Evolutionary conservation across 352 stramenopile species (phyloP).

Genomic region (Aphanomyces invadans): DNA sequence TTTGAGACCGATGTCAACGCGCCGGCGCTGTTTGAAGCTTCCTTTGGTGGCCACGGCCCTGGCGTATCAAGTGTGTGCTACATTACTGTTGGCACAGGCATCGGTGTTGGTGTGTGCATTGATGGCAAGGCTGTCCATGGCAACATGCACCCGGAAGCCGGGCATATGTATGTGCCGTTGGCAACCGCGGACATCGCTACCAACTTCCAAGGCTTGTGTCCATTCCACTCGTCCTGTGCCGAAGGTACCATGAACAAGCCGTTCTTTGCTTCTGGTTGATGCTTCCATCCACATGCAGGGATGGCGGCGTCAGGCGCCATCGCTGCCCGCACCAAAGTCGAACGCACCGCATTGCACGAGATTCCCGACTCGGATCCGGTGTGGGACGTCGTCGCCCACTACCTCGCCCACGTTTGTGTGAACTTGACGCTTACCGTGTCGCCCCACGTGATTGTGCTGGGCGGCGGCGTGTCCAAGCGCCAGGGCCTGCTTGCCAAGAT

Average conservation of each 20-base stretch:
- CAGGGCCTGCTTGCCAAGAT: constrained; percentile 75
- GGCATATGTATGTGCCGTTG: constrained; percentile 67
- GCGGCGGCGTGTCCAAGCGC: constrained; percentile 91
- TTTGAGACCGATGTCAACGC: constrained; percentile 99
- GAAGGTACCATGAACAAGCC: constrained; percentile 63
- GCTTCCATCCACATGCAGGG: no score
- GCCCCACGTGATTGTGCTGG: constrained; percentile 93
- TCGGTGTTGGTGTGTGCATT: constrained; percentile 92
- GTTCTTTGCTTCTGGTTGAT: no score
- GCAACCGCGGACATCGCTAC: constrained; percentile 69
- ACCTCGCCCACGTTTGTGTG: constrained; percentile 91
- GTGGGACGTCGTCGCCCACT: constrained; percentile 93
- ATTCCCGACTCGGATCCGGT: constrained; percentile 84
- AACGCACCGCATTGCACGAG: constrained; percentile 53
- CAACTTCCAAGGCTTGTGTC: constrained; percentile 71
- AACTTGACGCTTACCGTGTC: constrained; percentile 90
- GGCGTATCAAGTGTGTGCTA: constrained; percentile 83
- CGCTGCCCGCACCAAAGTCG: constrained; percentile 73
- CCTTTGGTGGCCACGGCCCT: constrained; percentile 57
- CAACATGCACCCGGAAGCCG: constrained; percentile 92
- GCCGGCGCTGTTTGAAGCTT: constrained; percentile 91
- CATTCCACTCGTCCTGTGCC: constrained; percentile 88
- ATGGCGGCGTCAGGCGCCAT: constrained; percentile 87
- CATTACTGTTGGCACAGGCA: constrained; percentile 94
- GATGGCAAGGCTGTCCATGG: constrained; percentile 89